Base-by-base conservation (phyloP, 2,329 filamentous ascomycete species). In the Pseudogymnoascus sp. region DNA sequence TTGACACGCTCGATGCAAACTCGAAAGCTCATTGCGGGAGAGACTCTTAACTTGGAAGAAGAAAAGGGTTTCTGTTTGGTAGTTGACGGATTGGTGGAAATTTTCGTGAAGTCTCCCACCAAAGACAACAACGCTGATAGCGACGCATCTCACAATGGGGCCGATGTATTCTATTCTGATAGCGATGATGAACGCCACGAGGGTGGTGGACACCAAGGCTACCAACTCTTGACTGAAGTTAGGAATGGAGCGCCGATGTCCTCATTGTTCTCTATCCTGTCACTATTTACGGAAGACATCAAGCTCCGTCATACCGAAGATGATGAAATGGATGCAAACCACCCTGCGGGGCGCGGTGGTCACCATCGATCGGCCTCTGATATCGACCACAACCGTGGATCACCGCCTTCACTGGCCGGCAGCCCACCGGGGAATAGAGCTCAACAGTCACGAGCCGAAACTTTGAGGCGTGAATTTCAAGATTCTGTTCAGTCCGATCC, bases 181-280 rank as follows among this genome's bases (percentile, higher is more conserved):
- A 84, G 84, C 3, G 88, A 90, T n/a, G 88, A 91, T n/a, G 88
- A 88, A 28, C 78, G 82, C 43, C 77, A 79, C 42, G 76, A 81
- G 34, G 76, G 82, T 4, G 84, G 84, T 37, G 84, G 83, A 6
- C 87, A 90, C 63, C 92, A 96, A 73, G 90, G 89, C 34, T 99
- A 99, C 71, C 95, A 97, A 73, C 82, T 99, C 40, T 80, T 99
- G 62, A 99, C 95, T 0, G 96, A 99, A 75, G 93, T 99, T 62
- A 96, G 95, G 71, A 99, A 99, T 70, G 95, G 95, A 12, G 93
- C 95, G 1, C 93, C 96, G 1, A 97, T 99, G 93, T 99, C 95
- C 4, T 99, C 95, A 0, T 77, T 99, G 1, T 99, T 99, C 75
- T 97, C 95, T 0, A 96, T 99, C 68, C 86, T 99, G 76, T 96